Conservation (phyloP, 176 grass and related monocot genomes). For the Pontederia crassipes region DNA sequence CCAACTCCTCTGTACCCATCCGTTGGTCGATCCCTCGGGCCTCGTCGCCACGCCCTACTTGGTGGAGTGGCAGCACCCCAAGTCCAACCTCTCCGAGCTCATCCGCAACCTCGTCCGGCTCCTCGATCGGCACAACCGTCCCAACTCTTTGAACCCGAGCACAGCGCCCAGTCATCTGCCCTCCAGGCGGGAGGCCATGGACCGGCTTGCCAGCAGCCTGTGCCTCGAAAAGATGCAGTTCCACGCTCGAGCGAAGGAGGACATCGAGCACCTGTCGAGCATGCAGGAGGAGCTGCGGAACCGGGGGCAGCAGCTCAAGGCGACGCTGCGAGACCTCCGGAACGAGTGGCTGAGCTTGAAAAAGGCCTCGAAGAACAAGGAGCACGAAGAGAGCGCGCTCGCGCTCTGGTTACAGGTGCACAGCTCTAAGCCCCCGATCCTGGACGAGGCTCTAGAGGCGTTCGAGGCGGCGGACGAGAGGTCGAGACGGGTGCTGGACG, state of each 20-base stretch:
- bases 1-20: conserved; percentile 17
- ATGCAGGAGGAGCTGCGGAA: not conserved
- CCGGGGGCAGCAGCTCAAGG: conserved; percentile 4
- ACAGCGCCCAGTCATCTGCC: not conserved
- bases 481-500: conserved; percentile 5
- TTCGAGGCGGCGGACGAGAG: not conserved
- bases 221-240: not conserved
- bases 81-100: conserved; percentile 14
- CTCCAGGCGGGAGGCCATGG: not conserved
- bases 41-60: conserved; percentile 20
- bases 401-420: conserved; percentile 6
- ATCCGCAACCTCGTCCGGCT: not conserved
- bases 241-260: not conserved
- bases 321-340: conserved; percentile 10
- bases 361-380: conserved; percentile 7
- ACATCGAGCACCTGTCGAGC: not conserved
- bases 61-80: conserved; percentile 13
- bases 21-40: conserved; percentile 24
- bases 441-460: not conserved
- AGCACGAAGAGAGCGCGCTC: conserved; percentile 4
- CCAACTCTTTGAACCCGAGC: not conserved
- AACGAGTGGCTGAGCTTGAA: conserved; percentile 20
- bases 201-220: not conserved
- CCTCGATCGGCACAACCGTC: not conserved
- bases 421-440: not conserved